Conservation (phyloP, 257 asterid species). For the Solanum dulcamara region DNA sequence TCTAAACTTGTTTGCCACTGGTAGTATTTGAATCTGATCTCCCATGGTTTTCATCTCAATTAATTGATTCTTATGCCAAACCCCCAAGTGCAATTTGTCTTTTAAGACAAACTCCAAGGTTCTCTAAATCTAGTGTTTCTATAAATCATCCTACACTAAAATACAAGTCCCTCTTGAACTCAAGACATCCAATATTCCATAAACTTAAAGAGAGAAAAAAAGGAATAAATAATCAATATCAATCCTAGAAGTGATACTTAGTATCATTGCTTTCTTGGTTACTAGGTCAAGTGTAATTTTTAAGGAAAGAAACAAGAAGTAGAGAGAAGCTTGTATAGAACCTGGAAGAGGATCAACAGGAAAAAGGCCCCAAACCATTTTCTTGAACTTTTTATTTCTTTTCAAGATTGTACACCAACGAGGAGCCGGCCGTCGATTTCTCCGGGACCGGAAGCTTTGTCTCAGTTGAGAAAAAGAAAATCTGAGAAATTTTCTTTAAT, state of each 20-base stretch:
- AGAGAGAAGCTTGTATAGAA: neutral
- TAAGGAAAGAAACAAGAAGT: neutral
- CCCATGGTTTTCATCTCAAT: neutral
- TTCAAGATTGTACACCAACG: neutral
- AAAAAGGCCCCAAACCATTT: conserved; percentile 91
- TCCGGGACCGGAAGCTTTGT: neutral
- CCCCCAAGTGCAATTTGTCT: neutral
- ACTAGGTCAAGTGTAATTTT: neutral
- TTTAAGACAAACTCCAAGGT: neutral
- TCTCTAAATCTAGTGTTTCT: neutral
- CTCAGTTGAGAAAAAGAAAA: neutral
- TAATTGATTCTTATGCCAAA: neutral
- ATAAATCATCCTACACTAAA: neutral
- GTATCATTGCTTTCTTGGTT: neutral
- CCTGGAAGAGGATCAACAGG: conserved; percentile 89
- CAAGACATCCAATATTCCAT: too few species aligned
- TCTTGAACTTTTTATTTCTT: neutral
- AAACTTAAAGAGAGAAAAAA: neutral
- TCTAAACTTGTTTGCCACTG: neutral
- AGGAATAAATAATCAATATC: neutral
- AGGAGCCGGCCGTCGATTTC: neutral
- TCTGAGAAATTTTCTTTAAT: neutral
- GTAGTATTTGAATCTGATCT: neutral
- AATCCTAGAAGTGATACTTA: neutral
- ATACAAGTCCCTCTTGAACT: too few species aligned